These are phyloP conservation scores for Coleophoma eucalyptorum DNA, from an alignment of 2,329 filamentous ascomycete species.

Conservation along the genomic window DNA sequence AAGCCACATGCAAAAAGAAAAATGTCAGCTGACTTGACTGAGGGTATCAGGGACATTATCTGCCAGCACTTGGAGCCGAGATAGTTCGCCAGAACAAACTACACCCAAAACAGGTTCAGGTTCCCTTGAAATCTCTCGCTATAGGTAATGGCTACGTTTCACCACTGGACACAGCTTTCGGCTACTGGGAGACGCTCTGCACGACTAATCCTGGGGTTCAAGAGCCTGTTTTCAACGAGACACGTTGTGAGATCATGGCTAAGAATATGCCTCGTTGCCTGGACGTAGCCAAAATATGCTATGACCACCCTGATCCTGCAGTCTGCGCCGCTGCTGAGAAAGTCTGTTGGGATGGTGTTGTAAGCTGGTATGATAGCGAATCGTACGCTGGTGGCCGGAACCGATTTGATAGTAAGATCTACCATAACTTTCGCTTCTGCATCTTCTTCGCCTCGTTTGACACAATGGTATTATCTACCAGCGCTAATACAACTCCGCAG, in stretches of 20 bases:
- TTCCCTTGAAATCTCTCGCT: constrained; percentile 39
- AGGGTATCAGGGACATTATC: constrained; percentile 37
- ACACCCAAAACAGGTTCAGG: constrained; percentile 34
- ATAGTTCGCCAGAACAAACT: constrained; percentile 39
- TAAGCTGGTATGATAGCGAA: constrained; percentile 36
- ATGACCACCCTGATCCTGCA: constrained; percentile 34
- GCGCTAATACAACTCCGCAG: constrained; percentile 3
- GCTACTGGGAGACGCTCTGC: constrained; percentile 43
- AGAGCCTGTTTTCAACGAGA: constrained; percentile 38
- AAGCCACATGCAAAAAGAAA: neutral
- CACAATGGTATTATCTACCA: no score
- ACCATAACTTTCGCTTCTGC: neutral
- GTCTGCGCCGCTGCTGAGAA: constrained; percentile 32
- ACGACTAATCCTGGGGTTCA: constrained; percentile 39
- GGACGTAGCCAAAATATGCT: constrained; percentile 34
- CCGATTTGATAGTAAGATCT: constrained; percentile 33
- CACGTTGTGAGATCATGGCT: constrained; percentile 41
- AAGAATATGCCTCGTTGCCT: constrained; percentile 40
- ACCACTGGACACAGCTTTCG: constrained; percentile 33
- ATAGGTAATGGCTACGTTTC: constrained; percentile 44
- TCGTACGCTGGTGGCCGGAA: constrained; percentile 35
- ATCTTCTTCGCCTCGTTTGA: no score
- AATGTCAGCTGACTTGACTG: constrained; percentile 1
- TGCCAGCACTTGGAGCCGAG: constrained; percentile 38
- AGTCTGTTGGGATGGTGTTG: constrained; percentile 34